Percentiles rank a stretch among this genome's conserved stretches.
phyloP scores from a whole-genome alignment of 1,284 basidiomycete species.

The Ustilago hordei region DNA sequence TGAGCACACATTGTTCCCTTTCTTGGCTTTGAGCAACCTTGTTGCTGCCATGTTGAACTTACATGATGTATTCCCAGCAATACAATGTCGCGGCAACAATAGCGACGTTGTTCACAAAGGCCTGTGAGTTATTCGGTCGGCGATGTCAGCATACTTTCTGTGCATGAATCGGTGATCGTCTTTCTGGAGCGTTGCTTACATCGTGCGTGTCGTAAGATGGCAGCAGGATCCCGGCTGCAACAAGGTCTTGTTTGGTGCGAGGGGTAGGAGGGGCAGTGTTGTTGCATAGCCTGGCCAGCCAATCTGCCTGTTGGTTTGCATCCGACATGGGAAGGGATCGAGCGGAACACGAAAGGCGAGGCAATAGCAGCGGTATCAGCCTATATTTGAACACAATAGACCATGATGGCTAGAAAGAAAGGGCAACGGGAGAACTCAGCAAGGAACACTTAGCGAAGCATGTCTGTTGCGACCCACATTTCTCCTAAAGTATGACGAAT shows the following conservation, averaged over 20 bases:
- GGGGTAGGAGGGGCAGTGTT: background rate
- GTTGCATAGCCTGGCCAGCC: constrained; percentile 20
- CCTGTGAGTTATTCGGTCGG: background rate
- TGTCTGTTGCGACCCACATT: background rate
- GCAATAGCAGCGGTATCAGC: background rate
- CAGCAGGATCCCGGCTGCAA: constrained; percentile 8
- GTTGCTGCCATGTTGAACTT: background rate
- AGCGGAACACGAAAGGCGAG: background rate
- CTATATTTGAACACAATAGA: background rate
- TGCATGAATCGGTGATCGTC: background rate
- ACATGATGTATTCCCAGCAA: constrained; percentile 45
- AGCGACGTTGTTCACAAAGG: constrained; percentile 20
- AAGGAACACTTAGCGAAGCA: too few relatives aligned
- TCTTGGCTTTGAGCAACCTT: background rate
- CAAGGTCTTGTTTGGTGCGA: background rate
- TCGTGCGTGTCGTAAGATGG: constrained; percentile 15
- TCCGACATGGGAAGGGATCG: constrained; percentile 1
- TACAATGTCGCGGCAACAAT: constrained; percentile 34
- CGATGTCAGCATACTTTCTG: background rate
- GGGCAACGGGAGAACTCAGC: too few relatives aligned
- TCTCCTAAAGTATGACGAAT: background rate
- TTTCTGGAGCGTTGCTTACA: constrained; percentile 14
- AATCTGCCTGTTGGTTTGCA: background rate
- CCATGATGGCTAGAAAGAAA: too few relatives aligned
- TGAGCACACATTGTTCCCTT: background rate